A percentile compares a stretch with the other conserved stretches of the same genome.
These are phyloP conservation scores for Vigna radiata DNA, from an alignment of 306 rosid genomes.

Conservation along the genomic window DNA sequence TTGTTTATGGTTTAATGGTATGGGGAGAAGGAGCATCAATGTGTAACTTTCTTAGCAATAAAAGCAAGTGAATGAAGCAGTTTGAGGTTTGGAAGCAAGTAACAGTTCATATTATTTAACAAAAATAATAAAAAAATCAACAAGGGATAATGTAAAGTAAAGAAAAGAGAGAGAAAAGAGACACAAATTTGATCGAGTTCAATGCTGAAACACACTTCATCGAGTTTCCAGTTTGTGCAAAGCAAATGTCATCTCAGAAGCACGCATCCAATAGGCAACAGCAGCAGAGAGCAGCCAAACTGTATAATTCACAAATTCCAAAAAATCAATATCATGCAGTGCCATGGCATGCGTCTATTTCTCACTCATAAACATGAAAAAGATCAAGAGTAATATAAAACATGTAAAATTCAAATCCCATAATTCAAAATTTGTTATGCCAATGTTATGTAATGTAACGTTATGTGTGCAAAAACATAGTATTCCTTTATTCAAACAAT, in stretches of 20 bases:
- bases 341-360: no score
- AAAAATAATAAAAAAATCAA: not conserved
- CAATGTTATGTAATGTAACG: no score
- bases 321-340: no score
- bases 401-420: not conserved
- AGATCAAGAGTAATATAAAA: no score
- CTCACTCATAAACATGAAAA: no score
- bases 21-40: not conserved
- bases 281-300: slow-evolving; percentile 98
- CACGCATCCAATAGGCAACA: slow-evolving; percentile 95
- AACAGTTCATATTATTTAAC: slow-evolving; percentile 24
- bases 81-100: slow-evolving; percentile 33
- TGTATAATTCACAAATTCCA: slow-evolving; percentile 43
- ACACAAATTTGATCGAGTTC: slow-evolving; percentile 14
- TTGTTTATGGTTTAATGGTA: not conserved
- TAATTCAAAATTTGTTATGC: not conserved
- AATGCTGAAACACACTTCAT: slow-evolving; percentile 35
- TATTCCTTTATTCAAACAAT: no score
- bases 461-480: no score
- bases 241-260: slow-evolving; percentile 57
- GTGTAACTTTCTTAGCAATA: not conserved
- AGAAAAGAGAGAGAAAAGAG: slow-evolving; percentile 13
- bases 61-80: not conserved
- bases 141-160: not conserved
- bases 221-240: slow-evolving; percentile 35